Evolutionary conservation across 2,329 filamentous ascomycete species (phyloP).

Genomic region (Colletotrichum sp.): DNA sequence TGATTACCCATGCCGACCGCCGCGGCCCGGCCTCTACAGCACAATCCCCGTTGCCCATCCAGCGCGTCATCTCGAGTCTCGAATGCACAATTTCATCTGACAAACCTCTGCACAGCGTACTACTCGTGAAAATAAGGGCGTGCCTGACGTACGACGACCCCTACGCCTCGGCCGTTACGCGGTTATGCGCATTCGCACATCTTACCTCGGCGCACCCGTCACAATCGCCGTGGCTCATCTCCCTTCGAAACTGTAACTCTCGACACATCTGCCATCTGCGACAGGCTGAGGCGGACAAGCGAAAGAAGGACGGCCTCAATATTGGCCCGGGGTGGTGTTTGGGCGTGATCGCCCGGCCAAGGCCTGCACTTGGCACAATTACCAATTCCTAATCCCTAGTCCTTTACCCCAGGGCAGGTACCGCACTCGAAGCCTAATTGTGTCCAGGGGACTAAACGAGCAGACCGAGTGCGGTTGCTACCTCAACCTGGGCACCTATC

Average conservation of each 20-base stretch:
- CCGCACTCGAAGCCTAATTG: not conserved
- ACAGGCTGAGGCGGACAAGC: slow-evolving; percentile 8
- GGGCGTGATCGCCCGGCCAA: slow-evolving; percentile 1
- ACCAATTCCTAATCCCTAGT: not conserved
- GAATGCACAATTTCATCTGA: not conserved
- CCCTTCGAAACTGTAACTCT: not conserved
- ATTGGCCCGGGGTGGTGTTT: not conserved
- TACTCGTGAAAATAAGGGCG: not conserved
- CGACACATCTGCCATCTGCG: not conserved
- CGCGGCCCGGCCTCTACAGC: not conserved
- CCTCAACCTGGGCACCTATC: not conserved
- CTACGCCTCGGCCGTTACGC: not conserved
- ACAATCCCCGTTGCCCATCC: not conserved
- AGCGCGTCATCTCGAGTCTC: not conserved
- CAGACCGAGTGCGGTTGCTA: slow-evolving; percentile 10
- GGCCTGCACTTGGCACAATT: not conserved
- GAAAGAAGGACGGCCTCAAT: slow-evolving; percentile 4
- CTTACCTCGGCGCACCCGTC: not conserved
- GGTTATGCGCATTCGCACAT: not conserved
- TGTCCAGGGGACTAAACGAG: not conserved
- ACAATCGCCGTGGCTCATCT: not conserved
- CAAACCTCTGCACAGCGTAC: not conserved
- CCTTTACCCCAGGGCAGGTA: not conserved
- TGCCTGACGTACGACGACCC: not conserved
- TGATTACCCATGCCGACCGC: not conserved